These are phyloP conservation scores for carrot (Daucus carota) DNA, from an alignment of 129 eudicot species.

Conservation along the genomic window DNA sequence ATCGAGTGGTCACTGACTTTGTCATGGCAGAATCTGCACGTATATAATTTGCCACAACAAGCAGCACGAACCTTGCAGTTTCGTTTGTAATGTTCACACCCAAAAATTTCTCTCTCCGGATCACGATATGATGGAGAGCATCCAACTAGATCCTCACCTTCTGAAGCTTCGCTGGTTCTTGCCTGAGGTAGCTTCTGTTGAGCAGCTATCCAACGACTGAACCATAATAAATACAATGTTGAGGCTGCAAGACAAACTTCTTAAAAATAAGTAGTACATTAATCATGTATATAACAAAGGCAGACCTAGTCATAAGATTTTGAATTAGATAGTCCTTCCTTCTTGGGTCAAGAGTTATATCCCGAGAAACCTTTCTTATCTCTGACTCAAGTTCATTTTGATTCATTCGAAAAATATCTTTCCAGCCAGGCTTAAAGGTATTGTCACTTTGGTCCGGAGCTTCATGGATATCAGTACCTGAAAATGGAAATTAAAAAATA, in stretches of 20 bases:
- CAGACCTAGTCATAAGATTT: slow-evolving; percentile 96
- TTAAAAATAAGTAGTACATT: background rate
- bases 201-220: slow-evolving; percentile 93
- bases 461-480: slow-evolving; percentile 66
- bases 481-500: slow-evolving; percentile 4
- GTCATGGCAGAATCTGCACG: slow-evolving; percentile 99
- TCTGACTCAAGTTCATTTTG: slow-evolving; percentile 98
- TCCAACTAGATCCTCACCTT: slow-evolving; percentile 43
- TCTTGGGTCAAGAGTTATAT: slow-evolving; percentile 96
- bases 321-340: slow-evolving; percentile 96
- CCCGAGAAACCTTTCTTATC: slow-evolving; percentile 96
- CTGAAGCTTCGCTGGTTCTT: slow-evolving; percentile 46
- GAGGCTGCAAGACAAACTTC: slow-evolving; percentile 5
- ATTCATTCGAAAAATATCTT: slow-evolving; percentile 96
- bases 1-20: slow-evolving; percentile 98
- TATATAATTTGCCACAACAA: slow-evolving; percentile 79
- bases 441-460: slow-evolving; percentile 61
- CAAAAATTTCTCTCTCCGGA: slow-evolving; percentile 60
- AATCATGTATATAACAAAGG: slow-evolving; percentile 4
- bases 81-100: slow-evolving; percentile 95
- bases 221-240: slow-evolving; percentile 9
- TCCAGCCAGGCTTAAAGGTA: slow-evolving; percentile 99
- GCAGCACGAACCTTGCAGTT: slow-evolving; percentile 99
- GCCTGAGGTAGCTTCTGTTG: slow-evolving; percentile 80
- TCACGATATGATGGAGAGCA: slow-evolving; percentile 91